phyloP scores from a whole-genome alignment of 2,329 filamentous ascomycete genomes.

The Pyricularia sp. region DNA sequence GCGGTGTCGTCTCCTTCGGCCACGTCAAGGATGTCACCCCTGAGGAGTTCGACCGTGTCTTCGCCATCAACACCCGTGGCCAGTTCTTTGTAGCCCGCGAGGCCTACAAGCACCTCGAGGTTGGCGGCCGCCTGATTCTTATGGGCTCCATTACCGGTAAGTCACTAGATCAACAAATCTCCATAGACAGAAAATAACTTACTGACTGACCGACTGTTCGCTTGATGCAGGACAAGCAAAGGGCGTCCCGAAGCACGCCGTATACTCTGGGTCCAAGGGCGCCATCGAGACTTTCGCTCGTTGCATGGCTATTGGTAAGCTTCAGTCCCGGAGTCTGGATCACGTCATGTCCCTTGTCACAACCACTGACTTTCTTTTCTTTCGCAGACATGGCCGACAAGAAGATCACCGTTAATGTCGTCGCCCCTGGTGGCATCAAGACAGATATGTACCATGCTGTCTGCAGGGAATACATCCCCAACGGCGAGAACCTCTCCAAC shows the following conservation, averaged over 20 bases:
- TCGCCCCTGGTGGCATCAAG: slow-evolving; percentile 24
- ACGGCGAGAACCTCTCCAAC: slow-evolving; percentile 19
- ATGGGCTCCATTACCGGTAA: slow-evolving; percentile 51
- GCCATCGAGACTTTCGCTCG: slow-evolving; percentile 24
- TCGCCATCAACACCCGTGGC: slow-evolving; percentile 48
- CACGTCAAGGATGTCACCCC: slow-evolving; percentile 45
- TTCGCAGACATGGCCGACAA: slow-evolving; percentile 24
- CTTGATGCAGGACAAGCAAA: slow-evolving; percentile 12
- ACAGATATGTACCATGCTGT: slow-evolving; percentile 25
- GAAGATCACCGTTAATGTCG: slow-evolving; percentile 26
- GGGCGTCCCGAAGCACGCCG: slow-evolving; percentile 21
- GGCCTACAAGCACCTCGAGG: slow-evolving; percentile 51
- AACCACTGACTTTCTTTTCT: background rate
- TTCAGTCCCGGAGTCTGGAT: background rate
- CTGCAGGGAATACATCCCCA: slow-evolving; percentile 28
- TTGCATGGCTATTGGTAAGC: slow-evolving; percentile 15
- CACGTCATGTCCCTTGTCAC: too few relatives aligned
- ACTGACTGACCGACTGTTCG: too few relatives aligned
- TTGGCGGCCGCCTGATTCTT: slow-evolving; percentile 53
- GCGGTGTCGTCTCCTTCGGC: slow-evolving; percentile 47
- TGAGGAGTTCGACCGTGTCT: slow-evolving; percentile 54
- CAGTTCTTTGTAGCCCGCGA: slow-evolving; percentile 56
- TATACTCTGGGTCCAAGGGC: slow-evolving; percentile 26
- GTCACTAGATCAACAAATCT: too few relatives aligned
- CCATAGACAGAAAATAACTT: too few relatives aligned